Percentiles rank a stretch among this genome's conserved stretches.
Conservation (phyloP, 164 flowering plant species). For the Sedum album region DNA sequence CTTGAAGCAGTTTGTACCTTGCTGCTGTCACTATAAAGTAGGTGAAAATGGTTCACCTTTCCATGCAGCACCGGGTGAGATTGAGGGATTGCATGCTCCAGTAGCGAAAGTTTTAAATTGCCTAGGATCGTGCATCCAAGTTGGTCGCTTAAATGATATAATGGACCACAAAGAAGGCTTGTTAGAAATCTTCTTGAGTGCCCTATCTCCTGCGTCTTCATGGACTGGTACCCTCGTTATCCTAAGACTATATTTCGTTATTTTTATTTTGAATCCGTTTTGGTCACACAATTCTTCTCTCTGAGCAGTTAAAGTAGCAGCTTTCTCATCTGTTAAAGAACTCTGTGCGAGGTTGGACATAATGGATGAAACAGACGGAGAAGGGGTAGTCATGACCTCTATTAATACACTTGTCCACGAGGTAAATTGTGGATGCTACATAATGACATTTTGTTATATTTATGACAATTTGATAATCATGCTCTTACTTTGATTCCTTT, state of each 20-base stretch:
- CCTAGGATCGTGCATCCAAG: slow-evolving; percentile 50
- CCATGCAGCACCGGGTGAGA: slow-evolving; percentile 37
- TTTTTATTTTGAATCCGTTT: background rate
- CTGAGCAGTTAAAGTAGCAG: slow-evolving; percentile 66
- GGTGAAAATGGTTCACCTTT: slow-evolving; percentile 3
- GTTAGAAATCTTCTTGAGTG: slow-evolving; percentile 30
- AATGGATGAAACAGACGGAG: slow-evolving; percentile 22
- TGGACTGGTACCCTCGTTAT: slow-evolving; percentile 61
- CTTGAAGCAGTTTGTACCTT: background rate
- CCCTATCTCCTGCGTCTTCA: slow-evolving; percentile 43
- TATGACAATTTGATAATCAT: background rate
- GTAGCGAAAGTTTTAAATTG: slow-evolving; percentile 60
- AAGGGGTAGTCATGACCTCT: slow-evolving; percentile 7
- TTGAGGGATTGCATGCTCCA: slow-evolving; percentile 39
- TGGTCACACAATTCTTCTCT: background rate
- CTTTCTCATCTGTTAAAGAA: slow-evolving; percentile 55
- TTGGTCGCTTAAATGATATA: slow-evolving; percentile 46
- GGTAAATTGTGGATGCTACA: slow-evolving; percentile 30
- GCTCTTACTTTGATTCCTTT: slow-evolving; percentile 7
- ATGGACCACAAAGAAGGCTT: slow-evolving; percentile 51
- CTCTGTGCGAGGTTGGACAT: slow-evolving; percentile 45
- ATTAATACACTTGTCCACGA: slow-evolving; percentile 30
- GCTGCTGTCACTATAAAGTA: background rate
- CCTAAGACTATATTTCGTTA: background rate
- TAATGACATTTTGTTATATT: background rate